Evolutionary conservation across 176 grass and related monocot genomes (phyloP), one percentile per base, ranked within the genome.

Genomic region (Hordeum vulgare): DNA sequence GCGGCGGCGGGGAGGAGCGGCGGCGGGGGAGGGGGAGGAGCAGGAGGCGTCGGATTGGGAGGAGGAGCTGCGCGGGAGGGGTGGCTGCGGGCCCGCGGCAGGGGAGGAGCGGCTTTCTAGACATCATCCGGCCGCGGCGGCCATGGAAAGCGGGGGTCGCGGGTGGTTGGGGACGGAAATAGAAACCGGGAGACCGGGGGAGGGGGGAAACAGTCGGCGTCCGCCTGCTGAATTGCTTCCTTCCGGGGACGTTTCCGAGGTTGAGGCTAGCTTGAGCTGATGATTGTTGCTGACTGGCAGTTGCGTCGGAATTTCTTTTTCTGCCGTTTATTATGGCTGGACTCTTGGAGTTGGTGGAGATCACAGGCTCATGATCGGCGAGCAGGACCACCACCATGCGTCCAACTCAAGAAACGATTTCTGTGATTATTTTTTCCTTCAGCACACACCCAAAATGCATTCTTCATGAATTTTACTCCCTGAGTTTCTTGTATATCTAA

Each of bases 11-110:
- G 31, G 86, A 86, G 59, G 74, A 64, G 74, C 83, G 71, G 66
- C 89, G 80, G 86, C 67, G 89, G 28, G 82, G 68, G 81, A 91
- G 88, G 34, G 77, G 59, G 84, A 87, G 47, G 86, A 40, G 81
- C 71, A 91, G 54, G 77, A 91, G 61, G 71, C 85, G 86, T 45
- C 78, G 59, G 24, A 88, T 25, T 23, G 90, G 69, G 81, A 74
- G 76, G 66, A 78, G 82, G 69, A 90, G 84, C 24, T 62, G 78
- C 47, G 86, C 74, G 53, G 82, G 65, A 76, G 63, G 18, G 74
- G 83, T 66, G 15, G 77, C 78, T n/a, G 77, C 78, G 74, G 80
- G 63, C 84, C 80, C 82, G 79, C 88, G 33, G 76, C 33, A 72
- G 39, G 81, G 76, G 80, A 89, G 74, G 77, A 88, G 84, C 29